A percentile compares a stretch with the other conserved stretches of the same genome.
These are phyloP conservation scores for Arthrobotrys entomopaga DNA, from an alignment of 2,329 filamentous ascomycete species.

Conservation along the genomic window DNA sequence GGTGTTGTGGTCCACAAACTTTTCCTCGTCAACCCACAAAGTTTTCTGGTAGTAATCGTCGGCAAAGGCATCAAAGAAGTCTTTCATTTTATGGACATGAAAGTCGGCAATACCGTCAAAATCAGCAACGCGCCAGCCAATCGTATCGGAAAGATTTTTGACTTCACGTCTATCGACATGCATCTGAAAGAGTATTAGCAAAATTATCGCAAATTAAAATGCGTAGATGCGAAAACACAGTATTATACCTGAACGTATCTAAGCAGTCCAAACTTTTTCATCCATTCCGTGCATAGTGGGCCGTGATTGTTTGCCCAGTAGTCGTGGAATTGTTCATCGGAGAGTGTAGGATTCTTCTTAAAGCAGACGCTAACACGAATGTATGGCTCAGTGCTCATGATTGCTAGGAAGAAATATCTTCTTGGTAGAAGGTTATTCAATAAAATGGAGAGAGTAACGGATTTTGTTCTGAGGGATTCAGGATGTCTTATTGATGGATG, in stretches of 20 bases:
- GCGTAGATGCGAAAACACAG: neutral
- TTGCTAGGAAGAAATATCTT: neutral
- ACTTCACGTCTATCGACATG: slow-evolving; percentile 15
- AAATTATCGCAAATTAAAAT: too few species aligned
- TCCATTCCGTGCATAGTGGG: slow-evolving; percentile 6
- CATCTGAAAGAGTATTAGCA: neutral
- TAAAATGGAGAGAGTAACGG: too few species aligned
- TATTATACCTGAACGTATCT: slow-evolving; percentile 22
- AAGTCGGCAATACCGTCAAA: slow-evolving; percentile 27
- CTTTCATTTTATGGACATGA: slow-evolving; percentile 19
- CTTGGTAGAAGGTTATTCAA: too few species aligned
- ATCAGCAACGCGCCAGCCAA: neutral
- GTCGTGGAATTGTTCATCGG: slow-evolving; percentile 9
- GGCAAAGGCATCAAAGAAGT: slow-evolving; percentile 15
- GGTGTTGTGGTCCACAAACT: slow-evolving; percentile 4
- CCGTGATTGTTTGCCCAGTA: slow-evolving; percentile 22
- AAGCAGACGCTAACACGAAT: slow-evolving; percentile 15
- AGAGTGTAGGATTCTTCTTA: neutral
- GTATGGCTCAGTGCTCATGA: slow-evolving; percentile 16
- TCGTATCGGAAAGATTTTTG: slow-evolving; percentile 5
- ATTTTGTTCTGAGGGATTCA: too few species aligned
- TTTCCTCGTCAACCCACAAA: slow-evolving; percentile 5
- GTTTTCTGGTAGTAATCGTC: slow-evolving; percentile 19
- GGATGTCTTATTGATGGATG: too few species aligned
- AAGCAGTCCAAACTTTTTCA: slow-evolving; percentile 22